Conservation (phyloP, 2,329 filamentous ascomycete genomes). For the Colletotrichum sp. region DNA sequence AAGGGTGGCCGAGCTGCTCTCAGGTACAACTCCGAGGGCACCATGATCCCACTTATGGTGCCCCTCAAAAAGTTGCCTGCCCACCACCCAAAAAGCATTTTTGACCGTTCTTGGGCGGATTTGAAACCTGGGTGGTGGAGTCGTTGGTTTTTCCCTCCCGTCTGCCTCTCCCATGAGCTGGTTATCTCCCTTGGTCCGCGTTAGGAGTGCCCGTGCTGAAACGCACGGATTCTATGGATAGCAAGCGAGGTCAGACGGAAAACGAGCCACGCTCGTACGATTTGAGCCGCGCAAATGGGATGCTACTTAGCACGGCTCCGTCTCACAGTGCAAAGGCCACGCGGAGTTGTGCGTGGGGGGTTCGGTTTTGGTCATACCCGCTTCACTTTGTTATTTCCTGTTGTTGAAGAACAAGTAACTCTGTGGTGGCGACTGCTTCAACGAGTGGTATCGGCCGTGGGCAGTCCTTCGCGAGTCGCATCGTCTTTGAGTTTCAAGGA, state of each 20-base stretch:
- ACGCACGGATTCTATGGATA: not conserved
- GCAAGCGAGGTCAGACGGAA: not conserved
- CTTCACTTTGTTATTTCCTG: not conserved
- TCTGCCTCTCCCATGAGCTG: not conserved
- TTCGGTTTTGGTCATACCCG: not conserved
- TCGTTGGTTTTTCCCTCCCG: not conserved
- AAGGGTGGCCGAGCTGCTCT: not conserved
- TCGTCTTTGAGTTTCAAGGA: not conserved
- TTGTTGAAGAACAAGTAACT: not conserved
- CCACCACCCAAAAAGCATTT: not conserved
- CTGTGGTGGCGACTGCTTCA: not conserved
- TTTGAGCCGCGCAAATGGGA: not conserved
- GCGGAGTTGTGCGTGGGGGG: not conserved
- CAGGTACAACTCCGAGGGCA: not conserved
- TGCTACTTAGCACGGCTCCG: not conserved
- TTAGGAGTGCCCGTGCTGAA: not conserved
- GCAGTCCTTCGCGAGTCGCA: not conserved
- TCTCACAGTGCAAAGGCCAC: not conserved
- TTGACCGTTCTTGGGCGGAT: not conserved
- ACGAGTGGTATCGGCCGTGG: not conserved
- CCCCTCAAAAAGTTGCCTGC: not conserved
- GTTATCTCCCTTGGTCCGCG: not conserved
- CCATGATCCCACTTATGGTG: not conserved
- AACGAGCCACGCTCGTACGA: not conserved
- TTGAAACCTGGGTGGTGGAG: slow-evolving; percentile 14